Conservation (phyloP, 192 early-diverging fungal species). For the Gorgonomyces haynaldii region DNA sequence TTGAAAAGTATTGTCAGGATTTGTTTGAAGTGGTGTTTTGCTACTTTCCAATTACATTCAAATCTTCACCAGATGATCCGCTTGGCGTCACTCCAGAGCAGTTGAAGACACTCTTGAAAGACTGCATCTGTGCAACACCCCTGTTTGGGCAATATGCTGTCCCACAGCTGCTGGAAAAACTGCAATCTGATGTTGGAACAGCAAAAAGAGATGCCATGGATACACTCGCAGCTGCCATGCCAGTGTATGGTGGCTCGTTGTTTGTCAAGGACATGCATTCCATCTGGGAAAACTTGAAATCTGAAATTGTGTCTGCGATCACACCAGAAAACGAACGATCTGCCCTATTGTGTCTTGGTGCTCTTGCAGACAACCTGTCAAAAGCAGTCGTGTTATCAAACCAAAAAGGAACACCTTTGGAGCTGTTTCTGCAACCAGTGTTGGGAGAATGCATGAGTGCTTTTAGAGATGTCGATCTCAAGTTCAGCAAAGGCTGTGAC, state of each 20-base stretch:
- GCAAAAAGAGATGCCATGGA: constrained; percentile 95
- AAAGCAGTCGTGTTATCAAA: constrained; percentile 15
- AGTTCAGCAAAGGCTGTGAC: constrained; percentile 21
- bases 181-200: constrained; percentile 66
- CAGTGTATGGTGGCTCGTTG: constrained; percentile 59
- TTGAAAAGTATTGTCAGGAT: constrained; percentile 59
- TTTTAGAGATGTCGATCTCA: constrained; percentile 26
- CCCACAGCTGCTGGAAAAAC: constrained; percentile 83
- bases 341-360: constrained; percentile 49
- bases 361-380: constrained; percentile 52
- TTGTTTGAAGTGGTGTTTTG: constrained; percentile 96
- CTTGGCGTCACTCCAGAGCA: constrained; percentile 89
- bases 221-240: constrained; percentile 64
- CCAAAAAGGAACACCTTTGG: constrained; percentile 9
- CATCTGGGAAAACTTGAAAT: constrained; percentile 62
- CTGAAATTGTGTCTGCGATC: constrained; percentile 68
- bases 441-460: constrained; percentile 22
- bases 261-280: constrained; percentile 56
- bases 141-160: constrained; percentile 46
- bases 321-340: constrained; percentile 55
- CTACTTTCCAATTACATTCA: constrained; percentile 99
- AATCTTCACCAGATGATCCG: constrained; percentile 86
- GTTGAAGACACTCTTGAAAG: constrained; percentile 67
- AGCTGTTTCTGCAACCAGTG: constrained; percentile 18
- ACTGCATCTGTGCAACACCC: constrained; percentile 67